Conservation (phyloP, 345 rosid genomes). For the Populus tremula region DNA sequence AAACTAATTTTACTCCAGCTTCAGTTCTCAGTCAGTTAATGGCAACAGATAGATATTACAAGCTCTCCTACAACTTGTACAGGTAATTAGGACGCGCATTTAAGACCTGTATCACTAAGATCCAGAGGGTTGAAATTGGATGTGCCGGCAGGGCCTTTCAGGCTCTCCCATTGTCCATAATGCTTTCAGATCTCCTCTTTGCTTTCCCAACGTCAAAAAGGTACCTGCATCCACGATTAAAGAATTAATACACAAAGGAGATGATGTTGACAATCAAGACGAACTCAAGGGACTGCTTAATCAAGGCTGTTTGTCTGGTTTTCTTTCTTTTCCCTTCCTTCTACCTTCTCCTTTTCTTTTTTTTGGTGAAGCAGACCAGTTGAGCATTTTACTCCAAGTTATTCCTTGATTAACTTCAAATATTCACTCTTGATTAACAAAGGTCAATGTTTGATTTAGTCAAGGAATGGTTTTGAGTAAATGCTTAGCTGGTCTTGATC, state of each 20-base stretch:
- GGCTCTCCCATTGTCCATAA: conserved; percentile 88
- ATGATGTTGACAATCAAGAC: neutral
- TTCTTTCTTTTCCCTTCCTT: neutral
- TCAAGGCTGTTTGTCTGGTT: neutral
- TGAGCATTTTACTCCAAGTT: neutral
- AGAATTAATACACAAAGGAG: neutral
- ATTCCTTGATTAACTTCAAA: neutral
- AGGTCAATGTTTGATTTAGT: neutral
- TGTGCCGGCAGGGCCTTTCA: conserved; percentile 67
- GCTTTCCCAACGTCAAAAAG: conserved; percentile 60
- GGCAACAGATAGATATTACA: neutral
- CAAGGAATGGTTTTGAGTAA: neutral
- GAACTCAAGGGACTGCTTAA: neutral
- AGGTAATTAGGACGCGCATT: neutral
- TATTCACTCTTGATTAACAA: neutral
- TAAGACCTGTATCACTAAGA: neutral
- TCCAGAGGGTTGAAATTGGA: conserved; percentile 38
- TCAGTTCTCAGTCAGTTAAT: neutral
- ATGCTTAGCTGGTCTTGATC: neutral
- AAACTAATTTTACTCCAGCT: neutral
- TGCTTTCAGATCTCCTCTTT: conserved; percentile 75
- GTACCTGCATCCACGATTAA: conserved; percentile 52
- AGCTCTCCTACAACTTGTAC: conserved; percentile 5
- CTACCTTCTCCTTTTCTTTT: neutral
- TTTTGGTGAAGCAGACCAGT: neutral